Base-by-base conservation (phyloP, 2,329 filamentous ascomycete genomes). In the Fusarium anthophilum region DNA sequence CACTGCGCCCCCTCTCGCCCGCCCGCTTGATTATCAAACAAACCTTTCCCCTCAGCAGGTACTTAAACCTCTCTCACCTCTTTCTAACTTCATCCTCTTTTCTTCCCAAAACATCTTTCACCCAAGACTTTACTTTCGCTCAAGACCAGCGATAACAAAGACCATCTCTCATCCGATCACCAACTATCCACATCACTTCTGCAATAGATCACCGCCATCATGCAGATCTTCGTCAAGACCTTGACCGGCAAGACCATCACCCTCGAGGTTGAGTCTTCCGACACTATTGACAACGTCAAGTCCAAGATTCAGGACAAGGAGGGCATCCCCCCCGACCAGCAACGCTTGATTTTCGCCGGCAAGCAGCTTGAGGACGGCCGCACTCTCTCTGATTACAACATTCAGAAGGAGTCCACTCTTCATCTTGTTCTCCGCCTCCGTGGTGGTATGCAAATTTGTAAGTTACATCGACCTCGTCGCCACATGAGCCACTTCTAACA, bases 201-300 rank as follows among this genome's bases (percentile, higher is more conserved):
- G 76, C 66, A 41, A 71, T 74, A 67, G 77, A 78, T 77, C 78
- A 79, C 79, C 81, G 82, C 76, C 85, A 91, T 77, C 84, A 97
- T 98, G 95, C 95, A 98, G 90, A 98, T 98, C 89, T 98, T 98
- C 86, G 95, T 98, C 81, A 98, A 98, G 92, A 98, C 95, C 79
- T 90, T 98, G 80, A 98, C 95, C 85, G 95, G 95, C 81, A 84
- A 84, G 83, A 84, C 82, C 74, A 84, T 84, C 77, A 84, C 83
- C 65, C 81, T 84, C 45, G 87, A 97, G 86, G 94, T 97, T 10
- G 94, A 97, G 83, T 95, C 93, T 0, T 94, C 91, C 5, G 95
- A 98, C 81, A 98, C 95, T 56, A 98, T 98, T 84, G 95, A 98
- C 88, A 98, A 98, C 73, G 96, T 98, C 39, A 98, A 98, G 92